Base-by-base conservation (phyloP, 2,329 filamentous ascomycete genomes). In the Aureobasidium sp. region DNA sequence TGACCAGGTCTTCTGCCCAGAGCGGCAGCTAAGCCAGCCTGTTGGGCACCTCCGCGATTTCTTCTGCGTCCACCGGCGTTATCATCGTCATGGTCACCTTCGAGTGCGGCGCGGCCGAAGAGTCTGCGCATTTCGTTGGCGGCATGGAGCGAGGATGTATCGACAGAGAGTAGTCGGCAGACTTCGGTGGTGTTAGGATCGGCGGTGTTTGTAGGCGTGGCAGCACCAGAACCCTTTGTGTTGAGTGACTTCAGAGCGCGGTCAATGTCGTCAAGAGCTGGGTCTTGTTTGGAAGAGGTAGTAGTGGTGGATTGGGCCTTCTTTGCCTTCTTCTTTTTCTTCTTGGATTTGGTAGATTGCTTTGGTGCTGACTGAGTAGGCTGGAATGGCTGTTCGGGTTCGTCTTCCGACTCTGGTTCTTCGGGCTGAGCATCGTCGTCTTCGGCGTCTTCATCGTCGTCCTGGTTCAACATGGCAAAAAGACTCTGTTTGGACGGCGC, bases 111-210 rank as follows among this genome's bases (percentile, higher is more conserved):
- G 64, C 81, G 82, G 5, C 87, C 87, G 71, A 90, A 90, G 0
- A 90, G 76, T 65, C 81, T 83, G 62, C 85, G 87, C 91, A 99
- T 97, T 77, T 99, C 94, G 69, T 96, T 96, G 39, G 87, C 81
- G 8, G 90, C 90, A 71, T 93, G 92, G 11, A 99, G 82, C 67
- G 91, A 85, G 66, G 89, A 83, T 0, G 86, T 83, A 67, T 88
- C 86, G 57, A 90, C 77, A 3, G 80, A 76, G 0, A 90, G 76
- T 13, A 88, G 73, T 25, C 79, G 72, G 63, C 76, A 74, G 72
- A 83, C 64, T 78, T 78, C 79, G 53, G 81, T 74, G 50, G 76
- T 71, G 55, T 76, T 75, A 59, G 74, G 72, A 62, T 74, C 69
- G 5, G 66, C 61, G 45, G 63, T 62, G 55, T 62, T 50, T 61